These are phyloP conservation scores for Streptanthus diversifolius DNA, from an alignment of 345 rosid genomes.

Conservation along the genomic window DNA sequence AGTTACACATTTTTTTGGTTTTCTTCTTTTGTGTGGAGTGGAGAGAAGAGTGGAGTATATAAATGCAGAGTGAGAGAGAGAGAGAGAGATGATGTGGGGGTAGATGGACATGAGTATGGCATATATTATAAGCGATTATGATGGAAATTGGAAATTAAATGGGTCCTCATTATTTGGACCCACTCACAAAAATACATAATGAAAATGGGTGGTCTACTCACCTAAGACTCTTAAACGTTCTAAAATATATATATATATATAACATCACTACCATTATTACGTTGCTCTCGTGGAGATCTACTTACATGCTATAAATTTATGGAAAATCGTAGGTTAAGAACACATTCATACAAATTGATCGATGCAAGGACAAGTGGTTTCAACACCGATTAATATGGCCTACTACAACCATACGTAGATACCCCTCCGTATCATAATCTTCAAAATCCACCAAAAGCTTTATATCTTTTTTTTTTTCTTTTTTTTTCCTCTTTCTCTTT, in stretches of 20 bases:
- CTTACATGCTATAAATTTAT: slow-evolving; percentile 13
- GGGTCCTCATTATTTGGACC: slow-evolving; percentile 39
- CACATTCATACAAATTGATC: slow-evolving; percentile 23
- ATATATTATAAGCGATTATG: slow-evolving; percentile 29
- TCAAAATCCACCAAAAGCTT: background rate
- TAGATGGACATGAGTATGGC: slow-evolving; percentile 34
- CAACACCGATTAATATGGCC: slow-evolving; percentile 5
- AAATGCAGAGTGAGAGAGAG: slow-evolving; percentile 37
- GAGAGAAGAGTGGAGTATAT: slow-evolving; percentile 35
- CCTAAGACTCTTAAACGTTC: slow-evolving; percentile 36
- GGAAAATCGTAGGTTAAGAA: slow-evolving; percentile 27
- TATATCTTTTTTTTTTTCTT: background rate
- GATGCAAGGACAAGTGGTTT: slow-evolving; percentile 6
- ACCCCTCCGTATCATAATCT: background rate
- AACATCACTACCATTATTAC: slow-evolving; percentile 21
- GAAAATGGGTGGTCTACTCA: slow-evolving; percentile 34
- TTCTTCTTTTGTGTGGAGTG: slow-evolving; percentile 17
- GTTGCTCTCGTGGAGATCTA: slow-evolving; percentile 14
- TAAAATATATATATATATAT: slow-evolving; percentile 15
- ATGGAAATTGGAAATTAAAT: slow-evolving; percentile 29
- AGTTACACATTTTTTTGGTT: slow-evolving; percentile 25
- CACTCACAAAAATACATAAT: slow-evolving; percentile 29
- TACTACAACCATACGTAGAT: slow-evolving; percentile 1
- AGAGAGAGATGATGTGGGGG: slow-evolving; percentile 22
- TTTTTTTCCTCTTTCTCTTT: no score